These are phyloP conservation scores for Ceratocystis albifundus DNA, from an alignment of 2,329 filamentous ascomycete genomes.

Conservation along the genomic window DNA sequence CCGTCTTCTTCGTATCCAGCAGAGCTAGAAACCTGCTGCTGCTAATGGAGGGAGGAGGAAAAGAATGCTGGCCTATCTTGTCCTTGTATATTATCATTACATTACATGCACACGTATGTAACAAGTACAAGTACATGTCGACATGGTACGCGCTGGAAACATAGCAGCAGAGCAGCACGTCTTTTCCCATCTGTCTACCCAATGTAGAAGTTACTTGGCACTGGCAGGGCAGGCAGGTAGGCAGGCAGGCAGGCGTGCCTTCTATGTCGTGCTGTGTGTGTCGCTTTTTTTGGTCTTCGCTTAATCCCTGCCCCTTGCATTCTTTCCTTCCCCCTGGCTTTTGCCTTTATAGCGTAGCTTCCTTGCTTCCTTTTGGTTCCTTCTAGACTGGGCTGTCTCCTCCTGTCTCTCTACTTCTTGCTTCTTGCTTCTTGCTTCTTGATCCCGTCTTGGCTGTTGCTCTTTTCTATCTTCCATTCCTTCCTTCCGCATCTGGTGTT, in stretches of 20 bases:
- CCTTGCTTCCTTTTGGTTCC: background rate
- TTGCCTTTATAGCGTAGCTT: conserved; percentile 10
- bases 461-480: conserved; percentile 16
- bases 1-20: background rate
- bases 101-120: background rate
- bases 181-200: too few species aligned
- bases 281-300: conserved; percentile 11
- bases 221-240: too few species aligned
- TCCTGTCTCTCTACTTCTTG: background rate
- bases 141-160: background rate
- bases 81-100: background rate
- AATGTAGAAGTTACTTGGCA: too few species aligned
- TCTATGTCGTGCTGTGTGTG: background rate
- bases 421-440: conserved; percentile 1
- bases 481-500: conserved; percentile 3
- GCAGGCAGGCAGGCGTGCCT: background rate
- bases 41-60: background rate
- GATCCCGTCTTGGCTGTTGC: background rate
- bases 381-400: background rate
- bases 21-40: background rate
- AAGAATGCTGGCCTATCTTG: background rate
- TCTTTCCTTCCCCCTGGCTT: background rate
- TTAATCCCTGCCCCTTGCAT: conserved; percentile 11
- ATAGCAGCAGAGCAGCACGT: too few species aligned
- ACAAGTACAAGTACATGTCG: background rate